Evolutionary conservation across 768 basidiomycete genomes (phyloP), one percentile per base, ranked within the genome.

Genomic region (Mrakia gelida): DNA sequence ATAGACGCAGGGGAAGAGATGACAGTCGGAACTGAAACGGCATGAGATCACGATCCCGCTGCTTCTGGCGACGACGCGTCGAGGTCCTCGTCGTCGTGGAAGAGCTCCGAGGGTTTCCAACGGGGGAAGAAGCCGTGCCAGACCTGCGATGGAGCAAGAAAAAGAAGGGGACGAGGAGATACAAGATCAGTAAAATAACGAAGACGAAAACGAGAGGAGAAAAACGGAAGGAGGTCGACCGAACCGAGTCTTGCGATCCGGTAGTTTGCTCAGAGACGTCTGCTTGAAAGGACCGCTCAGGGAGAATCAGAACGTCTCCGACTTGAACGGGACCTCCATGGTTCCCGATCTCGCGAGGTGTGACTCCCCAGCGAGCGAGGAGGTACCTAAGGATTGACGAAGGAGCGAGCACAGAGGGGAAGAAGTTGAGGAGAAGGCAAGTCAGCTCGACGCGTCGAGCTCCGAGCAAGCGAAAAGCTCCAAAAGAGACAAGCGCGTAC

Each of bases 291-390:
- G 73, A 32, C 13, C 73, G 30, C 18, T 52, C 45, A 1, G 77
- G 77, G 8, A 78, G 65, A 34, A 78, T 70, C 23, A 78, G 10
- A 7, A 78, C 77, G 41, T 78, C 77, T 23, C 77, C 77, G 16
- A 78, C 41, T 15, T 67, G 62, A 28, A 78, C 72, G 1, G 77
- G 77, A 7, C 56, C n/a, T 15, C 21, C 23, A 41, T 75, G 72
- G n/a, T 62, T 45, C 8, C 72, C 73, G 10, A 78, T n/a, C 67
- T 71, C 15, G 1, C 73, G 72, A 18, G 77, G 77, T 4, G 63
- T 43, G 63, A 78, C 73, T 15, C 77, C 77, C 32, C 68, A 78
- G 0, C 77, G 63, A 6, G 72, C 73, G 32, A 78, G 41, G 9
- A 78, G 72, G 38, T 74, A 78, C 32, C 75, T 75, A 11, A 16